Evolutionary conservation across 768 basidiomycete species (phyloP), one percentile per base, ranked within the genome.

Genomic region (Cyclocybe cylindracea): DNA sequence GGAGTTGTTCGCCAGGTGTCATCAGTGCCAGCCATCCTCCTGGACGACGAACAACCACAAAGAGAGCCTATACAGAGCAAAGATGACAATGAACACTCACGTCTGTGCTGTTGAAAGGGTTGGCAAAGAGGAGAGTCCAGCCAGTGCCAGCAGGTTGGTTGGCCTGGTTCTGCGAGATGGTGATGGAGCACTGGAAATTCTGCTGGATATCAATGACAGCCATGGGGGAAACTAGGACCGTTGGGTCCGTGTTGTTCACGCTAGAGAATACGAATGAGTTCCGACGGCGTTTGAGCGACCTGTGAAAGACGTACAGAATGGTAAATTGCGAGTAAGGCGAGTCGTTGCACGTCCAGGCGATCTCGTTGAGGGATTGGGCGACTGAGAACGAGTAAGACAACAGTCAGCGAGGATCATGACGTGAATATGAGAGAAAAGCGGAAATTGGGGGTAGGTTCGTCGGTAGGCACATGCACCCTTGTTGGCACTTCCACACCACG

Each of bases 101-200:
- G 33, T 87, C 69, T 37, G 77, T 70, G 45, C 48, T 60, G 67
- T 89, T 85, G 51, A 79, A 38, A 3, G 62, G 48, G 65, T 81
- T 75, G 8, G 82, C 76, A 35, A 89, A 61, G 51, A 66, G 64
- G 63, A 89, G 48, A 41, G 68, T 74, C 68, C 79, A 89, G 44
- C 78, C 77, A 14, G 61, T 64, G 2, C 71, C 78, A 18, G 70
- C 66, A n/a, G 74, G 43, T 16, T 73, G 71, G 60, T 58, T 62
- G 36, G 75, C 68, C 65, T 78, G 74, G 51, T 83, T 68, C 48
- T 67, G 60, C 32, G 75, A 78, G 59, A 88, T 72, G 16, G 66
- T 61, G 59, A 76, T 70, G 7, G 85, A 86, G 67, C 86, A 87
- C 43, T 85, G 78, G 46, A 69, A 80, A 68, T 84, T 84, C 49